Conservation (phyloP, 192 early-diverging fungal genomes). For the Coemansia sp. region DNA sequence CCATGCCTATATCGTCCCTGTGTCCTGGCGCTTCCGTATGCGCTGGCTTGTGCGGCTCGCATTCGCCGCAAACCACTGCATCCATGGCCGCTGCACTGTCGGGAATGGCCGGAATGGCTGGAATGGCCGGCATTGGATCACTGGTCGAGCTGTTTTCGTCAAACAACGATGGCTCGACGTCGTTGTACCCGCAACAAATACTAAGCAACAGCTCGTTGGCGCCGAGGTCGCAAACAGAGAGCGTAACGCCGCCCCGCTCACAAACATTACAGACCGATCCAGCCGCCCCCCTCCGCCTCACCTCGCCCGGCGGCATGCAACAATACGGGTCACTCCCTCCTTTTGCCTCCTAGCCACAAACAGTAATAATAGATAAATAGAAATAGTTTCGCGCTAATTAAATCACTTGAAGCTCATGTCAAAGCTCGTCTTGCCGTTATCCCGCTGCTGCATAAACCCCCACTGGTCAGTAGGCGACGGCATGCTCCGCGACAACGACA, state of each 20-base stretch:
- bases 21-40: slow-evolving; percentile 22
- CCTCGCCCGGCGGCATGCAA: slow-evolving; percentile 27
- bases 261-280: slow-evolving; percentile 11
- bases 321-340: slow-evolving; percentile 49
- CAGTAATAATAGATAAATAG: no score
- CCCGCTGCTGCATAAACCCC: slow-evolving; percentile 10
- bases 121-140: slow-evolving; percentile 35
- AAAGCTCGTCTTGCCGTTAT: slow-evolving; percentile 30
- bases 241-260: no score
- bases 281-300: slow-evolving; percentile 23
- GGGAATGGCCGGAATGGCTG: slow-evolving; percentile 24
- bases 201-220: slow-evolving; percentile 38
- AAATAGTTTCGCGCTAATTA: not conserved
- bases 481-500: slow-evolving; percentile 49
- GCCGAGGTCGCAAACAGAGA: slow-evolving; percentile 1
- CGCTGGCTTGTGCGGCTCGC: slow-evolving; percentile 28
- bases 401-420: slow-evolving; percentile 19
- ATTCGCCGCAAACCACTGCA: slow-evolving; percentile 24
- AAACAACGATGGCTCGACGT: slow-evolving; percentile 15
- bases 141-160: slow-evolving; percentile 35
- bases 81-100: slow-evolving; percentile 10
- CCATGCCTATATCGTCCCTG: slow-evolving; percentile 1
- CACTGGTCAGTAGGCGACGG: slow-evolving; percentile 40
- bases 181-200: slow-evolving; percentile 45
- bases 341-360: not conserved